phyloP scores from a whole-genome alignment of 345 rosid species.

The Acer yangbiense region DNA sequence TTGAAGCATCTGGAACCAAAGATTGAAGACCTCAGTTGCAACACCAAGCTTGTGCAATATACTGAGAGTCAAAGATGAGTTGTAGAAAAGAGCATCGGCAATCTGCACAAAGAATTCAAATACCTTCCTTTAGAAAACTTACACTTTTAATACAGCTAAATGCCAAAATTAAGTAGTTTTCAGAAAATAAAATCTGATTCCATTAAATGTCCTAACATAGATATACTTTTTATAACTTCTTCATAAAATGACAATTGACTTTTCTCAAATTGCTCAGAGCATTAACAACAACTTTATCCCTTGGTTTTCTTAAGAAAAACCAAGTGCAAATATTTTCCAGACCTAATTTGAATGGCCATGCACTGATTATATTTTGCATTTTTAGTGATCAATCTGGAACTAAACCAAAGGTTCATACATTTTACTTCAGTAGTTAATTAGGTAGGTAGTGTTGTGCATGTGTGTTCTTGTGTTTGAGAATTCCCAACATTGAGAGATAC shows the following conservation, averaged over 20 bases:
- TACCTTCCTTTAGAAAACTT: neutral
- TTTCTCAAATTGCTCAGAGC: neutral
- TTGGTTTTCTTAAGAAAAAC: neutral
- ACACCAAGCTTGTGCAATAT: constrained; percentile 84
- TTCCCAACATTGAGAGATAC: too few species aligned
- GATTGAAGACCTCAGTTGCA: constrained; percentile 68
- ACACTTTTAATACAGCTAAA: neutral
- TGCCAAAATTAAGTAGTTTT: neutral
- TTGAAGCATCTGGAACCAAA: constrained; percentile 97
- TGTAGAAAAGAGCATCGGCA: constrained; percentile 94
- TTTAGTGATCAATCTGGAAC: neutral
- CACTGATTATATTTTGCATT: neutral
- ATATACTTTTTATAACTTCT: neutral
- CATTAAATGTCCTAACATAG: neutral
- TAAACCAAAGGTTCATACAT: neutral
- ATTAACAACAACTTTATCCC: neutral
- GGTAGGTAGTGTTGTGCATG: neutral
- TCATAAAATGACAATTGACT: neutral
- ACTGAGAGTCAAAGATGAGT: constrained; percentile 72
- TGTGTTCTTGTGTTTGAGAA: neutral
- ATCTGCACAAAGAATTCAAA: constrained; percentile 49
- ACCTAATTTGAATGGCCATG: neutral
- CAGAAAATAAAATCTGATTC: neutral
- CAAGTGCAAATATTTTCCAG: neutral
- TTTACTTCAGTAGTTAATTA: neutral